Evolutionary conservation across 768 basidiomycete genomes (phyloP).

Genomic region (Suillus discolor): DNA sequence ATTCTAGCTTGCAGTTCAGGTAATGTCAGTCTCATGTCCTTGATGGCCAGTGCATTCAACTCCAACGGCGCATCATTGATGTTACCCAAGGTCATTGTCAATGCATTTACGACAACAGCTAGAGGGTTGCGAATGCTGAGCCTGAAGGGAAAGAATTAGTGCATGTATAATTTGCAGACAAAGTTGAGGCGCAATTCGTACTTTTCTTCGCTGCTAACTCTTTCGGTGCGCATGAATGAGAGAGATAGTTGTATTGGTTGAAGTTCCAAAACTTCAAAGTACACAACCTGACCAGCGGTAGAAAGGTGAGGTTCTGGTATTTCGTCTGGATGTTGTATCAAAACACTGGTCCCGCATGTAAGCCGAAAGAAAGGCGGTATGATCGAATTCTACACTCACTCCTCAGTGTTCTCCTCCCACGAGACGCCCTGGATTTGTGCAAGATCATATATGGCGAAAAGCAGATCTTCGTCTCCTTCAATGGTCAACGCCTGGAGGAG

Average conservation of each 20-base stretch:
- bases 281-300: slow-evolving; percentile 76
- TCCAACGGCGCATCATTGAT: slow-evolving; percentile 94
- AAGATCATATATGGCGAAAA: slow-evolving; percentile 91
- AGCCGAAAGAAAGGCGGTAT: neutral
- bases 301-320: slow-evolving; percentile 72
- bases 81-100: slow-evolving; percentile 97
- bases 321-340: slow-evolving; percentile 69
- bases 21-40: slow-evolving; percentile 87
- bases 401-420: slow-evolving; percentile 78
- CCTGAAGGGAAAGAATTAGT: slow-evolving; percentile 36
- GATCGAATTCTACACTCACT: slow-evolving; percentile 51
- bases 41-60: slow-evolving; percentile 91
- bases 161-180: neutral
- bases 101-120: slow-evolving; percentile 89
- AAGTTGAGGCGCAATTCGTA: slow-evolving; percentile 38
- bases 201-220: slow-evolving; percentile 93
- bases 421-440: slow-evolving; percentile 89
- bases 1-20: slow-evolving; percentile 86
- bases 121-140: slow-evolving; percentile 85
- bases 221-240: slow-evolving; percentile 97
- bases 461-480: slow-evolving; percentile 95
- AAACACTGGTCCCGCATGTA: slow-evolving; percentile 45
- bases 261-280: slow-evolving; percentile 94
- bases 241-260: slow-evolving; percentile 92
- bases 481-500: slow-evolving; percentile 92